phyloP scores from a whole-genome alignment of 371 early-diverging fungal species.

The Mucor plumbeus region DNA sequence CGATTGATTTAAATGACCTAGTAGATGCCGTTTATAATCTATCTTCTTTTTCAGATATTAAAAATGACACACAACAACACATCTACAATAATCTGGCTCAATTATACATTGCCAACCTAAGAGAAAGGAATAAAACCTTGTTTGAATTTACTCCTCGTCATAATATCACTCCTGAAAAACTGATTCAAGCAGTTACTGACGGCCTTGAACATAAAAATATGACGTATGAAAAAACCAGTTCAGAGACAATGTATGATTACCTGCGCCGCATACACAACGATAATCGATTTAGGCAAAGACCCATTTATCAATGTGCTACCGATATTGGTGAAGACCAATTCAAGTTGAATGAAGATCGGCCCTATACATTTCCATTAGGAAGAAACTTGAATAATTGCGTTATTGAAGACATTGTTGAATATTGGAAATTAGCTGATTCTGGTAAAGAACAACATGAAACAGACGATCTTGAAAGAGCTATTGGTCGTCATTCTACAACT shows the following conservation, averaged over 20 bases:
- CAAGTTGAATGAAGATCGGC: background rate
- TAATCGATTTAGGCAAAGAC: conserved; percentile 29
- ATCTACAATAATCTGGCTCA: background rate
- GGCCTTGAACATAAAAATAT: conserved; percentile 18
- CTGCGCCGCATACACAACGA: conserved; percentile 22
- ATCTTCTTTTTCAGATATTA: background rate
- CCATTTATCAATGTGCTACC: background rate
- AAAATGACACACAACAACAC: background rate
- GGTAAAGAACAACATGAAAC: conserved; percentile 1
- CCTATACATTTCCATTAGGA: conserved; percentile 27
- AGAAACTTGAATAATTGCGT: conserved; percentile 20
- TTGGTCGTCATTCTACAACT: conserved; percentile 5
- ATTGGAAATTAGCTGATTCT: conserved; percentile 16
- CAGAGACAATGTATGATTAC: conserved; percentile 11
- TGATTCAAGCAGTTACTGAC: conserved; percentile 14
- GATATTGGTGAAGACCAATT: background rate
- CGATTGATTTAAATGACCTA: conserved; percentile 23
- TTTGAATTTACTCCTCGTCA: conserved; percentile 27
- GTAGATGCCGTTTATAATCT: conserved; percentile 19
- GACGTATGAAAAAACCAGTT: conserved; percentile 18
- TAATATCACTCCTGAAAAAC: conserved; percentile 3
- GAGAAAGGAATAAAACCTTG: conserved; percentile 15
- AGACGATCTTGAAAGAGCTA: conserved; percentile 15
- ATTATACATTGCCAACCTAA: background rate
- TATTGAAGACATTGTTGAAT: conserved; percentile 26